A percentile compares a stretch with the other conserved stretches of the same genome.
Evolutionary conservation across 108 stramenopile species (phyloP).

Genomic region (Conticribra guillardii): DNA sequence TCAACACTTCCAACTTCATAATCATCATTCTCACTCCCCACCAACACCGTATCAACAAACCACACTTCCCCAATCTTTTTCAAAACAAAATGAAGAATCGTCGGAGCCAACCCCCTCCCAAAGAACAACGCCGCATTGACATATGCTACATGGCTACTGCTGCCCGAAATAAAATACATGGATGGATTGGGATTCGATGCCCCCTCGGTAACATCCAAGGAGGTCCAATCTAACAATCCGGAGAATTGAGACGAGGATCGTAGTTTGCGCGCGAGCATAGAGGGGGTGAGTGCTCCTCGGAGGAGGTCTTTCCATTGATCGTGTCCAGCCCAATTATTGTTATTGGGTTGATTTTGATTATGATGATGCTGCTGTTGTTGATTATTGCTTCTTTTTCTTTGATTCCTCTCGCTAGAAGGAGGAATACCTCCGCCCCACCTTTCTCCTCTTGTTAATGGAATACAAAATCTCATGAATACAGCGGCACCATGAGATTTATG

Average conservation of each 20-base stretch:
- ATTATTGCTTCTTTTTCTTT: neutral
- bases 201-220: conserved; percentile 50
- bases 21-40: conserved; percentile 13
- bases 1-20: neutral
- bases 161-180: neutral
- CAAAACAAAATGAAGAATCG: conserved; percentile 46
- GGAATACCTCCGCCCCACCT: conserved; percentile 32
- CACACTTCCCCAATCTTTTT: conserved; percentile 43
- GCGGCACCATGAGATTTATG: conserved; percentile 53
- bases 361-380: no score
- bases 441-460: conserved; percentile 45
- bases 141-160: conserved; percentile 30
- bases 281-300: conserved; percentile 49
- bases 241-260: conserved; percentile 46
- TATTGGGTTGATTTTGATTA: no score
- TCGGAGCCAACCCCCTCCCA: conserved; percentile 38
- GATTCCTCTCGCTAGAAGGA: neutral
- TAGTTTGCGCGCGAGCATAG: conserved; percentile 49
- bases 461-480: conserved; percentile 48
- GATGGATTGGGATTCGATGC: conserved; percentile 7
- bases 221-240: conserved; percentile 46
- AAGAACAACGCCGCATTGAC: conserved; percentile 60
- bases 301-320: conserved; percentile 53
- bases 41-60: conserved; percentile 44
- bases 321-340: neutral